Base-by-base conservation (phyloP, 2,329 filamentous ascomycete species). In the Beauveria brongniartii region DNA sequence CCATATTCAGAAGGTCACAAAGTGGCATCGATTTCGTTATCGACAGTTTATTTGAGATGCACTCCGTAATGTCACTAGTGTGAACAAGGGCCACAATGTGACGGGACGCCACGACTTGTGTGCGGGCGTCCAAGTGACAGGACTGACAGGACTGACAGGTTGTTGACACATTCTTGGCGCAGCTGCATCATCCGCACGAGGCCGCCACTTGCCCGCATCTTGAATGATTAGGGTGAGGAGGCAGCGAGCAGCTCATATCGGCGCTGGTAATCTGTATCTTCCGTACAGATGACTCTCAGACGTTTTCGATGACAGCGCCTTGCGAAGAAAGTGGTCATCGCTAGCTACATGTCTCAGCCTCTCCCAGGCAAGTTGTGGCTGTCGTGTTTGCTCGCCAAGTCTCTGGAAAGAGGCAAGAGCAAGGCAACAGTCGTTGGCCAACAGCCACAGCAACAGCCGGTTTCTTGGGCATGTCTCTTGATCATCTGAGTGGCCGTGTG, bases 131-230 rank as follows among this genome's bases (percentile, higher is more conserved):
- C 16, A 1, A 51, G 55, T 47, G 55, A 51, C 47, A 34, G 28
- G 22, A 22, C 37, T n/a, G n/a, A n/a, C 26, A 59, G 56, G 37
- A 53, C 37, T 59, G 48, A 53, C 56, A 53, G 56, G 37, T 37
- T 8, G 18, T 52, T 59, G 57, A 47, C 57, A 59, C 56, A 51
- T 44, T 44, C 34, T 51, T 52, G 56, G 46, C 55, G 47, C 56
- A 37, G 47, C 47, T 59, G 56, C 22, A 30, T 22, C 52, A 44
- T 55, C 34, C 52, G 22, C 34, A 43, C 37, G 22, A 50, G 30
- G 46, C 55, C 55, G 55, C 56, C 48, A 59, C 56, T 59, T 52
- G 51, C 40, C 47, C 40, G 56, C 47, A 59, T 52, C 56, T 24
- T 22, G 34, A 24, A 59, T 46, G 5, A 28, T 53, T 18, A 28